Evolutionary conservation across 2,329 filamentous ascomycete genomes (phyloP), one percentile per base, ranked within the genome.

Genomic region (Xylaria sp.): DNA sequence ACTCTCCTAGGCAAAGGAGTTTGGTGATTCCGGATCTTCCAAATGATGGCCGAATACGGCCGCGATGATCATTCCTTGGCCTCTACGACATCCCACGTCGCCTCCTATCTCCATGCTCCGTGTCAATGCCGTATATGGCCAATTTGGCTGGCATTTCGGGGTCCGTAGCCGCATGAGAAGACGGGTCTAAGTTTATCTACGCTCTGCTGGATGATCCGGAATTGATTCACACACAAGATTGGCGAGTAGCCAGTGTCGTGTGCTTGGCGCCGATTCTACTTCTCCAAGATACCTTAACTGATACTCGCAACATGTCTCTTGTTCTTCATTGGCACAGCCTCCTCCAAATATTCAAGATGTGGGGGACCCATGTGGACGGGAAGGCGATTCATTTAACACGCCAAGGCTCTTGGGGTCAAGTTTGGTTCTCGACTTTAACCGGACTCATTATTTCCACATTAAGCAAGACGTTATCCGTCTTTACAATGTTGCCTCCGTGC

Each of bases 361-460:
- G 65, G 70, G 61, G 66, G 50, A 42, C 7, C 55, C 50, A 50
- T 63, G 53, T 39, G 24, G 27, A 51, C 56, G 39, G 58, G 30
- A 59, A 65, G 57, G 47, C 34, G 36, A 59, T 42, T 69, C 60
- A 64, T 61, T 66, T 48, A 55, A 50, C 3, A 55, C 45, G 59
- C 68, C 68, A 69, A 42, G 68, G 39, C 61, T 64, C 61, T 57
- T 48, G 58, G 59, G 53, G 51, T 62, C 54, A 69, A 57, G 34
- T 39, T 27, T 62, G 66, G 69, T 69, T 67, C 53, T 24, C 32
- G 58, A 69, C 63, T 69, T 72, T 70, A 71, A 34, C 69, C 68
- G 70, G 69, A 56, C 34, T 70, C 64, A 68, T 57, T 61, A 70
- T 58, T 67, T 71, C 64, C 64, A 59, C 34, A 66, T 66, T 61